Evolutionary conservation across 768 basidiomycete species (phyloP), one percentile per base, ranked within the genome.

Genomic region (Lentinula detonsa): DNA sequence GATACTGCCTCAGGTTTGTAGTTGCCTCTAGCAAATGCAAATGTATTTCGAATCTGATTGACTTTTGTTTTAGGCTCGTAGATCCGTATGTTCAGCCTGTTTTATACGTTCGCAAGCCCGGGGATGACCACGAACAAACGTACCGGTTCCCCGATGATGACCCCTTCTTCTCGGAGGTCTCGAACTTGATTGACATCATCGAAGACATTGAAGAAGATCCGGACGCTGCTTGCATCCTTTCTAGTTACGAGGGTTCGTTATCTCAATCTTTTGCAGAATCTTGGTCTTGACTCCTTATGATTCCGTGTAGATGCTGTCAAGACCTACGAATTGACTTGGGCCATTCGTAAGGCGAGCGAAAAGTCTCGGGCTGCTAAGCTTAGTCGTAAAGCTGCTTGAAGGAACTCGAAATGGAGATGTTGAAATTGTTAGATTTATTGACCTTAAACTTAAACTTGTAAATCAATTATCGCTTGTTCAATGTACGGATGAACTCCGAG

Each of bases 61-160:
- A 13, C 56, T 46, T 43, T 28, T 39, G 28, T 34, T 49, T n/a
- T 60, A 92, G 90, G 73, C 80, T 93, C 46, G 87, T 91, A 54
- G 92, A 98, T 74, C 95, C 96, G 16, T 98, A 98, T 75, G 92
- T 95, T 60, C 85, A 89, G 66, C 96, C 96, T 5, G 81, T 90
- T 5, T 85, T 98, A 37, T 88, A 89, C 70, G 80, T 98, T 65
- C 91, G 96, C 67, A 84, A 79, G 68, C 91, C 92, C 4, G 93
- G 90, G 57, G 87, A 87, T 69, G 91, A 93, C 69, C 75, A 80
- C 57, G 90, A 92, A 66, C 86, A 90, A 67, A 79, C 77, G 34
- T 76, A 85, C 67, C 78, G 77, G 46, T 94, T 93, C 78, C 82
- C 82, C 16, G 86, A 91, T 55, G 93, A 95, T 67, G 93, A 95